Base-by-base conservation (phyloP, 371 early-diverging fungal species). In the Mucor ambiguus region DNA sequence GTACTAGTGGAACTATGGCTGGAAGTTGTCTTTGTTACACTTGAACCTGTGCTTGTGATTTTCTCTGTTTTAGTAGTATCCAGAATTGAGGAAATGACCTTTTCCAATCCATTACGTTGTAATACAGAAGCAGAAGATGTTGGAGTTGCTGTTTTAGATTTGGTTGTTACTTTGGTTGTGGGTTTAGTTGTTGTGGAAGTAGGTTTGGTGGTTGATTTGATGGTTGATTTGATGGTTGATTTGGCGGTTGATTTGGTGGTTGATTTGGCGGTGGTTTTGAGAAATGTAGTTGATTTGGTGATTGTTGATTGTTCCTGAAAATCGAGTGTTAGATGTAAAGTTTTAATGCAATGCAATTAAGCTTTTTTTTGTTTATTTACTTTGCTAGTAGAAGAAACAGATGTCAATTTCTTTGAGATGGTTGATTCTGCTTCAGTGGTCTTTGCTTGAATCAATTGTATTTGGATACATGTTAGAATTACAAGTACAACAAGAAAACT, bases 1-100 rank as follows among this genome's bases (percentile, higher is more conserved):
- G 44, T 44, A 43, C 33, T 48, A 59, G 58, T 64, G 44, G 65
- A 49, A 49, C 65, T 58, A 37, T 65, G 26, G 28, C 41, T 46
- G 52, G 28, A 52, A 35, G 59, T 38, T 41, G 52, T 41, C 38
- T 33, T 61, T 37, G 67, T 66, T 61, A 61, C 67, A 66, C 67
- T 55, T 20, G 61, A 56, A 55, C 44, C 10, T 54, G 55, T 66
- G 55, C 43, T 55, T 37, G 67, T 56, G 44, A 35, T 57, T 52
- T 32, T 46, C 6, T 46, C 37, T 14, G 61, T 30, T 14, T 26
- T 38, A 18, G 35, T 29, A n/a, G n/a, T n/a, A 22, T 33, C n/a
- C 14, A 0, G 26, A 33, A 32, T 3, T 22, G 61, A 60, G 20
- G 44, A 44, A 22, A 60, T 44, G 11, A 44, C 14, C 28, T 48